These are phyloP conservation scores for Hygrocybe coccinea DNA, from an alignment of 768 basidiomycete genomes.

Conservation along the genomic window DNA sequence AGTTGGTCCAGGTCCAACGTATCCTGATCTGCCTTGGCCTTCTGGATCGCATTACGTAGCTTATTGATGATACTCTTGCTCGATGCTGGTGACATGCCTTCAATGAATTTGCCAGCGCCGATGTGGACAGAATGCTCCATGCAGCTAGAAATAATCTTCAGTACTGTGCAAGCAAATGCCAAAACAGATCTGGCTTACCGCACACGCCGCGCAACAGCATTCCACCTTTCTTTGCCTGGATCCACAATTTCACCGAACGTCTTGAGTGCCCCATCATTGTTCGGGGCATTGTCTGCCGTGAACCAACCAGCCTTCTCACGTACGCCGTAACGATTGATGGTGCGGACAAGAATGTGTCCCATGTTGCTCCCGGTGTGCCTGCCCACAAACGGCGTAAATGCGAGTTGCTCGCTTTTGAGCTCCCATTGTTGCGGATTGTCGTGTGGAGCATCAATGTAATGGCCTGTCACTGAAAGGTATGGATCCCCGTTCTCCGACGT, in stretches of 20 bases:
- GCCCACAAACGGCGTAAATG: conserved; percentile 9
- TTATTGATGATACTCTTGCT: conserved; percentile 9
- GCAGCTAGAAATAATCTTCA: conserved; percentile 1
- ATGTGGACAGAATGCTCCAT: conserved; percentile 16
- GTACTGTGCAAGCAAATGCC: not conserved
- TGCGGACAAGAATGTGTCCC: not conserved
- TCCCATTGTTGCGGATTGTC: conserved; percentile 11
- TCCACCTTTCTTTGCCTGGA: conserved; percentile 2
- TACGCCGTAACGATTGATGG: conserved; percentile 10
- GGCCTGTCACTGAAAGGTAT: conserved; percentile 14
- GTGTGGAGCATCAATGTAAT: conserved; percentile 8
- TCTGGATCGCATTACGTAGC: not conserved
- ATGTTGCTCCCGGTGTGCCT: conserved; percentile 9
- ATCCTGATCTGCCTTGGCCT: not conserved
- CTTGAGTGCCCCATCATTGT: conserved; percentile 10
- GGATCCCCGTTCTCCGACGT: conserved; percentile 14
- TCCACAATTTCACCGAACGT: not conserved
- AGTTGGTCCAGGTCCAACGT: not conserved
- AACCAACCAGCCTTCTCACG: conserved; percentile 4
- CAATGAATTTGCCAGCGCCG: conserved; percentile 10
- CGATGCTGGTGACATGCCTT: conserved; percentile 5
- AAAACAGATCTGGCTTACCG: conserved; percentile 5
- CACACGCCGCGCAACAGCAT: conserved; percentile 5
- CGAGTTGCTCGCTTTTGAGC: conserved; percentile 10
- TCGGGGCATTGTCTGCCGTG: conserved; percentile 12